Evolutionary conservation across 306 rosid genomes (phyloP), one percentile per base, ranked within the genome.

Genomic region (Arachis stenosperma): DNA sequence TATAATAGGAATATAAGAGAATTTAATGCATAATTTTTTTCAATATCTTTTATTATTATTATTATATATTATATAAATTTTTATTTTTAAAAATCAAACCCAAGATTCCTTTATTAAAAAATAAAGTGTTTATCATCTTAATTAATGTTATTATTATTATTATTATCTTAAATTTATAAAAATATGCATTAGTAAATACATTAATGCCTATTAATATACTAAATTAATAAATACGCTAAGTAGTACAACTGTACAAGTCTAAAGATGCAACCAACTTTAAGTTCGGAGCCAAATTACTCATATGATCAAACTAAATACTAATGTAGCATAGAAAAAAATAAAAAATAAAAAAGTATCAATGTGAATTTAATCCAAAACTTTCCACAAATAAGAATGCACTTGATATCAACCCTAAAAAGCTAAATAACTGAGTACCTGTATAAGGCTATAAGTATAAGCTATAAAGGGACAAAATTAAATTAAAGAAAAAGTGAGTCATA

Each of bases 391-490:
- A 41, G 36, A 55, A 53, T 51, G 15, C 4, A 41, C 53, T 70
- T 37, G n/a, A 33, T 42, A 42, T 52, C 56, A 42, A 66, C 59
- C 33, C 62, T 59, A 8, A 12, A 66, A 76, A 67, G 40, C 64
- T 66, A 70, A 50, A 67, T 10, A 67, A 15, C 6, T 66, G 58
- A 39, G 53, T 14, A 73, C 10, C 1, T 46, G 11, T 46, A 48
- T 44, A 9, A 33, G 37, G 37, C 37, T 17, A 17, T 17, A 17
- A 17, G 17, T 8, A 76, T 53, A 0, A 48, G 67, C 64, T 68
- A 81, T 27, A 74, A 63, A 78, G 39, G 50, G 64, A 65, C 64
- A 74, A 33, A 33, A 33, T 33, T 33, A 78, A 43, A 52, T 51
- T 57, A 54, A 41, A 44, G 66, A 41, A 54, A 56, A 61, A 13